Percentiles rank a stretch among this genome's conserved stretches.
Evolutionary conservation across 164 flowering plant genomes (phyloP).

Genomic region (Piper longum): DNA sequence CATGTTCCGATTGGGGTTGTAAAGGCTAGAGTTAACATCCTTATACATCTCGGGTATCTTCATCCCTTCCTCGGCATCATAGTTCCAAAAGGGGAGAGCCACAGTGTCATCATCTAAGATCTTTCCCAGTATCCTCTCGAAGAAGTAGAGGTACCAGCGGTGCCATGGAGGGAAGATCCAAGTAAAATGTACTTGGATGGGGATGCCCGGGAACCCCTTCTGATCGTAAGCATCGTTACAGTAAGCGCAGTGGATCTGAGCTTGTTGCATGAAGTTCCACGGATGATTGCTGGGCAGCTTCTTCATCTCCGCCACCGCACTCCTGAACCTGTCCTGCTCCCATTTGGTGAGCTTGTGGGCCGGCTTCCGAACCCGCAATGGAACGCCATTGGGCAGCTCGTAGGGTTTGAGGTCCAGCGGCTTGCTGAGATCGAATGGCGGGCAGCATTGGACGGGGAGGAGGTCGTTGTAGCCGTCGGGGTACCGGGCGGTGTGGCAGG

Average conservation of each 20-base stretch:
- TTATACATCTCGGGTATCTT: neutral
- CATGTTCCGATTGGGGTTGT: neutral
- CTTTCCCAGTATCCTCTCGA: constrained; percentile 5
- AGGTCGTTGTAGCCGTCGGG: no score
- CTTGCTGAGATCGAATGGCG: neutral
- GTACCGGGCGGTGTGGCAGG: neutral
- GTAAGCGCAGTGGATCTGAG: no score
- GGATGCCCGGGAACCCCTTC: neutral
- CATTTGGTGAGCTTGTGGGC: constrained; percentile 1
- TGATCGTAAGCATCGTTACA: no score
- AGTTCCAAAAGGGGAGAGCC: neutral
- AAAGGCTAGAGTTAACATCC: constrained; percentile 3
- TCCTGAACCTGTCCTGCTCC: constrained; percentile 1
- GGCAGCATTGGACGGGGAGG: neutral
- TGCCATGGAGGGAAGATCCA: constrained; percentile 10
- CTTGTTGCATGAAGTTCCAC: no score
- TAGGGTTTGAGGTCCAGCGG: neutral
- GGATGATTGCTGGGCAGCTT: no score
- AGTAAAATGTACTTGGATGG: constrained; percentile 5
- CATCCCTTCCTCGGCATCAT: constrained; percentile 1
- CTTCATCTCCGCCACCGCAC: neutral
- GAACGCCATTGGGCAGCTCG: neutral
- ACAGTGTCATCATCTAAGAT: constrained; percentile 3
- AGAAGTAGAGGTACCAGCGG: constrained; percentile 5
- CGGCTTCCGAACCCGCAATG: neutral